A percentile compares a stretch with the other conserved stretches of the same genome.
Evolutionary conservation across 1,284 basidiomycete species (phyloP).

Genomic region (Sanghuangporus baumii): DNA sequence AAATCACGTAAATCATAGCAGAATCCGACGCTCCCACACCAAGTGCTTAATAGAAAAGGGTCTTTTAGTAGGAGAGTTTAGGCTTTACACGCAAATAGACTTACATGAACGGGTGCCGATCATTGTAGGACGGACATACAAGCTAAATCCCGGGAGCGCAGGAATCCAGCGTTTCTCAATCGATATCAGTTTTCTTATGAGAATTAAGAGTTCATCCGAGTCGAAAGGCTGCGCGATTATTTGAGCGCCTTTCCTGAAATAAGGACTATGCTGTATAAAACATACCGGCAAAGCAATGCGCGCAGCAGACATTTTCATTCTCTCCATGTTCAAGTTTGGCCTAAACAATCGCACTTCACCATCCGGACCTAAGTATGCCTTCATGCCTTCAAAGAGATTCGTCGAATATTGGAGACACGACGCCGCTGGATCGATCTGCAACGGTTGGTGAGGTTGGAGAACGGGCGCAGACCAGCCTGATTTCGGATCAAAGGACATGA

Average conservation of each 20-base stretch:
- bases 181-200: constrained; percentile 66
- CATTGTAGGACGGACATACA: constrained; percentile 79
- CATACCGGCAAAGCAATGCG: constrained; percentile 64
- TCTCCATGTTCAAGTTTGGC: constrained; percentile 76
- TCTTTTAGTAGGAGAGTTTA: not conserved
- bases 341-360: constrained; percentile 69
- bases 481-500: constrained; percentile 54
- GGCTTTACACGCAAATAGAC: constrained; percentile 18
- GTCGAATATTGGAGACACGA: constrained; percentile 75
- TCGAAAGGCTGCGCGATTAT: constrained; percentile 50
- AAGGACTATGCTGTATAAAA: constrained; percentile 3
- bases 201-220: constrained; percentile 50
- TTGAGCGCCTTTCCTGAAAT: not conserved
- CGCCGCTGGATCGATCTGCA: constrained; percentile 68
- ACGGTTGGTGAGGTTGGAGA: constrained; percentile 73
- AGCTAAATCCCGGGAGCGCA: constrained; percentile 54
- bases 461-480: constrained; percentile 76
- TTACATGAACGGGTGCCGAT: constrained; percentile 73
- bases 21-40: constrained; percentile 66
- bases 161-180: constrained; percentile 79
- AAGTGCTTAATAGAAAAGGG: constrained; percentile 36
- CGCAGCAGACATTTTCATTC: constrained; percentile 56
- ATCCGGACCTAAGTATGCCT: constrained; percentile 72
- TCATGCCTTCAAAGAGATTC: constrained; percentile 86
- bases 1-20: constrained; percentile 68